Conservation (phyloP, 2,329 filamentous ascomycete genomes). For the Huntiella abstrusa region DNA sequence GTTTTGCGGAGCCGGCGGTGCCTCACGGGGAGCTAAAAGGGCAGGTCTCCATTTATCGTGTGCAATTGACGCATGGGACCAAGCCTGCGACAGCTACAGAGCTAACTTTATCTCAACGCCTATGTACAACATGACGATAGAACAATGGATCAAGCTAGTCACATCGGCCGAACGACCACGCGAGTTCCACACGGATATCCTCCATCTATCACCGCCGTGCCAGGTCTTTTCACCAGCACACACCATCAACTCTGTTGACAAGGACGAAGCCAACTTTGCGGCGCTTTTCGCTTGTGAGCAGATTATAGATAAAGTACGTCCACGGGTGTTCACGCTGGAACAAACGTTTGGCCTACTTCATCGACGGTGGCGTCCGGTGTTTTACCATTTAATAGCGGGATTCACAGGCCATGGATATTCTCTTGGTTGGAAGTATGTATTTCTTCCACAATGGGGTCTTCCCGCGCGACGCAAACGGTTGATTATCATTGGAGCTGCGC, state of each 20-base stretch:
- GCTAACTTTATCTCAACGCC: conserved; percentile 35
- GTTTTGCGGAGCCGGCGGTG: conserved; percentile 57
- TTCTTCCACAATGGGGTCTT: conserved; percentile 30
- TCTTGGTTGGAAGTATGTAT: conserved; percentile 46
- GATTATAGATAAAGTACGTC: conserved; percentile 38
- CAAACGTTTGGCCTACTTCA: conserved; percentile 53
- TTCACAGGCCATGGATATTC: conserved; percentile 50
- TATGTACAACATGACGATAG: conserved; percentile 29
- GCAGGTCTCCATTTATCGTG: conserved; percentile 39
- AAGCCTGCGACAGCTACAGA: conserved; percentile 38
- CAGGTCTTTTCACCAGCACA: conserved; percentile 59
- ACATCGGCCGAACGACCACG: conserved; percentile 14
- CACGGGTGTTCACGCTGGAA: conserved; percentile 58
- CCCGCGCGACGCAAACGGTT: conserved; percentile 32
- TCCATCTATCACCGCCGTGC: conserved; percentile 63
- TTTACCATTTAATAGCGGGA: conserved; percentile 40
- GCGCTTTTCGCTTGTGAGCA: conserved; percentile 33
- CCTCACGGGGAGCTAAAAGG: conserved; percentile 40
- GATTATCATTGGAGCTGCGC: conserved; percentile 40
- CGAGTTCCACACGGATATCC: conserved; percentile 36
- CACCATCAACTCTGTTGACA: conserved; percentile 40
- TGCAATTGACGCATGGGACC: conserved; percentile 42
- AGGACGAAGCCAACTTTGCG: conserved; percentile 53
- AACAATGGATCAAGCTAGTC: conserved; percentile 26
- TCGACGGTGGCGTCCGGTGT: conserved; percentile 32